Conservation (phyloP, 768 basidiomycete species). For the Tubosaeta brunneosetosa region DNA sequence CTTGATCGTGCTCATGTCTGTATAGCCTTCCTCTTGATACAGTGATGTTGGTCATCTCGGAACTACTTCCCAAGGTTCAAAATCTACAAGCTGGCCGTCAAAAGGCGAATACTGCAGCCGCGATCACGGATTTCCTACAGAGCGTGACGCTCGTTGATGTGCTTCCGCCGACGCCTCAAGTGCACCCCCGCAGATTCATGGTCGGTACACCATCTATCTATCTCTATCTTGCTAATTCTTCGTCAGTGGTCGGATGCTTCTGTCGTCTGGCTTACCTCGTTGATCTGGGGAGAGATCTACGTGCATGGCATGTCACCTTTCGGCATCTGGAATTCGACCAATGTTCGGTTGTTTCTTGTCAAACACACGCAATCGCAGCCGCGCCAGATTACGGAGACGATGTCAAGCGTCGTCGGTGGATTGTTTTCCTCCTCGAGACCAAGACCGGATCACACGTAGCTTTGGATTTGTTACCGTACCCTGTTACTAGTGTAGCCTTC, state of each 20-base stretch:
- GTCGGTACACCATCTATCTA: conserved; percentile 38
- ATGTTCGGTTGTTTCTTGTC: conserved; percentile 85
- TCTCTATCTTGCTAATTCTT: neutral
- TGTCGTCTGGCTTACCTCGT: conserved; percentile 84
- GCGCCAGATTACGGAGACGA: conserved; percentile 71
- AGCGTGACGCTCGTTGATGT: conserved; percentile 65
- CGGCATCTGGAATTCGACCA: conserved; percentile 88
- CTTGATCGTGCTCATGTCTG: conserved; percentile 6
- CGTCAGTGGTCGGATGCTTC: conserved; percentile 88
- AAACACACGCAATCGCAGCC: conserved; percentile 73
- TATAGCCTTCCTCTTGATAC: conserved; percentile 81
- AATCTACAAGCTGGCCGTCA: conserved; percentile 67
- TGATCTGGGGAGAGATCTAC: conserved; percentile 96
- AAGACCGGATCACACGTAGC: conserved; percentile 25
- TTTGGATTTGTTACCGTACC: neutral
- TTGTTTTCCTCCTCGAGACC: conserved; percentile 47
- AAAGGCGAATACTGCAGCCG: conserved; percentile 57
- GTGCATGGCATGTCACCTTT: conserved; percentile 83
- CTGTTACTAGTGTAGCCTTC: neutral
- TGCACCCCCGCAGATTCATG: conserved; percentile 69
- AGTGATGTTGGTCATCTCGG: conserved; percentile 83
- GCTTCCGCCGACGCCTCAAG: conserved; percentile 63
- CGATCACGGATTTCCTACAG: conserved; percentile 72
- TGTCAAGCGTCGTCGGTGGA: conserved; percentile 79
- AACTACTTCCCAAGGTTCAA: conserved; percentile 81